Conservation (phyloP, 192 early-diverging fungal species). For the Dispira simplex region DNA sequence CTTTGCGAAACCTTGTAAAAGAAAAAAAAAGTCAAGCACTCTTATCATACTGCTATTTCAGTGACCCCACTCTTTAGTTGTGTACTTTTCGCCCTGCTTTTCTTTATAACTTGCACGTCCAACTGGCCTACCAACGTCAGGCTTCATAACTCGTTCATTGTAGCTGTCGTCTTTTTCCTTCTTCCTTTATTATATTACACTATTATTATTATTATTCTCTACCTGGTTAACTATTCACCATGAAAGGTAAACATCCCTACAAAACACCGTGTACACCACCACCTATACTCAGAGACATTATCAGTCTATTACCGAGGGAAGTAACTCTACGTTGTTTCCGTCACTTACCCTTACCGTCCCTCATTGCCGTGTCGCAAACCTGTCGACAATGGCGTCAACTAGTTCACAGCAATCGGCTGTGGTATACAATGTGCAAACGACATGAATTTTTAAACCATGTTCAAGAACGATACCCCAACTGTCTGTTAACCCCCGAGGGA, state of each 20-base stretch:
- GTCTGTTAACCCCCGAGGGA: not conserved
- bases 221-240: not conserved
- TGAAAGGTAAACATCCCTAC: constrained; percentile 4
- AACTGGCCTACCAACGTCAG: too few relatives aligned
- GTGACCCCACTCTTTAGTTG: too few relatives aligned
- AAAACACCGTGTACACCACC: not conserved
- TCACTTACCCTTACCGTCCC: not conserved
- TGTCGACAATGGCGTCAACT: not conserved
- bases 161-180: not conserved
- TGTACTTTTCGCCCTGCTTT: too few relatives aligned
- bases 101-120: too few relatives aligned
- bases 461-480: not conserved
- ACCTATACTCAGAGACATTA: not conserved
- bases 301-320: not conserved
- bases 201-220: not conserved
- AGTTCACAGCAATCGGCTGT: not conserved
- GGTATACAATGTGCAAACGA: not conserved
- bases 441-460: not conserved
- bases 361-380: constrained; percentile 1
- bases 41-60: too few relatives aligned
- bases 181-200: not conserved
- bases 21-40: too few relatives aligned
- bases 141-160: too few relatives aligned
- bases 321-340: not conserved
- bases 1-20: too few relatives aligned